Conservation (phyloP, 805 yeast species). For the Metschnikowia drakensbergensis region DNA sequence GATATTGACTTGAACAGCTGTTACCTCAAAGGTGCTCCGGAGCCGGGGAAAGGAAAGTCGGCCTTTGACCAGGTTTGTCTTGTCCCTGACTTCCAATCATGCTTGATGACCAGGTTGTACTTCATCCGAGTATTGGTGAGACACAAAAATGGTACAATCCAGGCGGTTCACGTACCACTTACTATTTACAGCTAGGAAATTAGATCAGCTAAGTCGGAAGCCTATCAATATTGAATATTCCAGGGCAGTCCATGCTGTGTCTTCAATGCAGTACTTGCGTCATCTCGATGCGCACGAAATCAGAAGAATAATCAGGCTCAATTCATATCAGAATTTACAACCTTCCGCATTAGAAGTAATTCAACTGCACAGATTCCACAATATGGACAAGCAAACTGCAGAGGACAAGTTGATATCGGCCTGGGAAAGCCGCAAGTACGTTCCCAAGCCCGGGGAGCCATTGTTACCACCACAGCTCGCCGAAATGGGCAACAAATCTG, state of each 20-base stretch:
- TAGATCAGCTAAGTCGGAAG: too few species aligned
- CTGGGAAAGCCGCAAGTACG: slow-evolving; percentile 40
- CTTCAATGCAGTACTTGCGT: background rate
- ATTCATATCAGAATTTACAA: background rate
- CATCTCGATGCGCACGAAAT: background rate
- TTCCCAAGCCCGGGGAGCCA: slow-evolving; percentile 59
- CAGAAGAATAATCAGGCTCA: background rate
- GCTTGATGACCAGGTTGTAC: slow-evolving; percentile 34
- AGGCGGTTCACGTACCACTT: slow-evolving; percentile 36
- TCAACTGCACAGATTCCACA: background rate
- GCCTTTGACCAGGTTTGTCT: slow-evolving; percentile 31
- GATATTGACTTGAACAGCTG: slow-evolving; percentile 28
- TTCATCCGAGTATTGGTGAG: slow-evolving; percentile 31
- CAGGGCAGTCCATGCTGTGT: background rate
- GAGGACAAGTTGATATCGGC: slow-evolving; percentile 29
- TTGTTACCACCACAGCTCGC: slow-evolving; percentile 79
- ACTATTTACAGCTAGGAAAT: slow-evolving; percentile 3
- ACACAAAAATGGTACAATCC: slow-evolving; percentile 27
- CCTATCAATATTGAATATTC: too few species aligned
- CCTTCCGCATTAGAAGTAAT: background rate
- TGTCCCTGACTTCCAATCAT: slow-evolving; percentile 40
- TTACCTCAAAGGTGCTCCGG: slow-evolving; percentile 26
- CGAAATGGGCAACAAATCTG: slow-evolving; percentile 55
- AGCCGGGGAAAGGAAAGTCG: slow-evolving; percentile 5
- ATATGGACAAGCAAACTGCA: slow-evolving; percentile 9